phyloP scores from a whole-genome alignment of 768 basidiomycete species.

The Cytidiella melzeri region DNA sequence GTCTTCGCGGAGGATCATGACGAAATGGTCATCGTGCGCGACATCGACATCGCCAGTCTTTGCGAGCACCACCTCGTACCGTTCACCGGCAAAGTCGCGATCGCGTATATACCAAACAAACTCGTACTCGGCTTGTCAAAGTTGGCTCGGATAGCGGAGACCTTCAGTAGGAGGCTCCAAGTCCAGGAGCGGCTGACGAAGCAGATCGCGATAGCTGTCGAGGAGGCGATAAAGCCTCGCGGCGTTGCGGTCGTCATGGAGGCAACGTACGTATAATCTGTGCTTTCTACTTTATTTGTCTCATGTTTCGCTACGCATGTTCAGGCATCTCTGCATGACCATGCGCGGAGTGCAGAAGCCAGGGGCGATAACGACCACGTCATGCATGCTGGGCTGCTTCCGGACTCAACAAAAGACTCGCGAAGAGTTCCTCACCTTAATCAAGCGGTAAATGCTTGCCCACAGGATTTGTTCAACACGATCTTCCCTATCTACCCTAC shows the following conservation, averaged over 20 bases:
- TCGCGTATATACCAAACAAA: conserved; percentile 95
- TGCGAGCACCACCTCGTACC: conserved; percentile 99
- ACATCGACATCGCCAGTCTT: conserved; percentile 94
- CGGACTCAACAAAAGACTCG: conserved; percentile 97
- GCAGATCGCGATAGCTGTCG: conserved; percentile 96
- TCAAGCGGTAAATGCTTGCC: conserved; percentile 37
- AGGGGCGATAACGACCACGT: conserved; percentile 90
- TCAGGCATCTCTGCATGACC: conserved; percentile 96
- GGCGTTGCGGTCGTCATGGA: conserved; percentile 99
- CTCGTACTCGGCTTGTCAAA: conserved; percentile 94
- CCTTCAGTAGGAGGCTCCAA: conserved; percentile 91
- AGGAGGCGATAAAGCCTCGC: conserved; percentile 95
- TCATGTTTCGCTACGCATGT: conserved; percentile 10
- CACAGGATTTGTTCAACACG: neutral
- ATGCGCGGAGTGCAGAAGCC: conserved; percentile 99
- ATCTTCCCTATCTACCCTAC: neutral
- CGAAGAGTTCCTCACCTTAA: conserved; percentile 90
- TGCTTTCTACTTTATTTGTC: conserved; percentile 1
- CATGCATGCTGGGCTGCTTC: conserved; percentile 98
- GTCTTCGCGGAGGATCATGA: conserved; percentile 99
- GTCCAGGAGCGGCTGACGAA: conserved; percentile 97
- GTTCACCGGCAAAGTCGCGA: conserved; percentile 97
- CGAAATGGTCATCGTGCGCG: conserved; percentile 97
- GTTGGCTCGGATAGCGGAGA: conserved; percentile 94
- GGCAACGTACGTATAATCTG: conserved; percentile 67